Evolutionary conservation across 1,284 basidiomycete species (phyloP).

Genomic region (Microbotryum lychnidis-dioicae): DNA sequence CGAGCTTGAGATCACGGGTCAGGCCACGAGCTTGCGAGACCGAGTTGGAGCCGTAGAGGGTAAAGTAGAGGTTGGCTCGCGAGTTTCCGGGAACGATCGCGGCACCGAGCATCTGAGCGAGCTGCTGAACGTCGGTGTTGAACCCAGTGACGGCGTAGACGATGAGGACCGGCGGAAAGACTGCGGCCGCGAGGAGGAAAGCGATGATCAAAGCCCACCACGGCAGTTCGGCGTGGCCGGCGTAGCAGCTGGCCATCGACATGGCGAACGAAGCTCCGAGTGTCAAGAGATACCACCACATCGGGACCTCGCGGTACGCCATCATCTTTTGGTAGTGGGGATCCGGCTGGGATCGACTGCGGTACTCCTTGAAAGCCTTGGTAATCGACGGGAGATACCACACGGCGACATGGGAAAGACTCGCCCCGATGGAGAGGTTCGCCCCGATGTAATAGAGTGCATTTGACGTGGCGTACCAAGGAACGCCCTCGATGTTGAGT

Average conservation of each 20-base stretch:
- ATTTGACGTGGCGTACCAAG: constrained; percentile 22
- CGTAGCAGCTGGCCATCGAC: constrained; percentile 45
- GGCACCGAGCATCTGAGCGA: constrained; percentile 61
- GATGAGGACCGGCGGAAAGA: constrained; percentile 51
- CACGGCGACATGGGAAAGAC: constrained; percentile 49
- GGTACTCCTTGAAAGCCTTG: constrained; percentile 38
- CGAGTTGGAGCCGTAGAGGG: constrained; percentile 32
- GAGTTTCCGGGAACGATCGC: constrained; percentile 56
- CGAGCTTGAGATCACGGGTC: constrained; percentile 61
- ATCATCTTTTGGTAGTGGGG: constrained; percentile 50
- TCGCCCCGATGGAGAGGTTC: constrained; percentile 33
- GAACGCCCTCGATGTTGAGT: constrained; percentile 22
- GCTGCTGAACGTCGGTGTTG: constrained; percentile 38
- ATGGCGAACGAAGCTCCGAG: constrained; percentile 49
- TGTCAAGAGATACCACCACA: constrained; percentile 56
- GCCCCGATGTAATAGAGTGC: constrained; percentile 21
- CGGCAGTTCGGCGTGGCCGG: constrained; percentile 49
- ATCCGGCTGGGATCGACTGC: constrained; percentile 46
- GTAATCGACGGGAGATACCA: constrained; percentile 53
- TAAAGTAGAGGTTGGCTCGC: constrained; percentile 51
- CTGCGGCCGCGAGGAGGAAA: constrained; percentile 48
- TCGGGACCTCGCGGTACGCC: constrained; percentile 51
- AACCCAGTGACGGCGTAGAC: constrained; percentile 51
- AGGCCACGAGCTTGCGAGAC: constrained; percentile 49
- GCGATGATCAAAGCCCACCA: constrained; percentile 51